These are phyloP conservation scores for Flagelloscypha sp. DNA, from an alignment of 768 basidiomycete species.

Conservation along the genomic window DNA sequence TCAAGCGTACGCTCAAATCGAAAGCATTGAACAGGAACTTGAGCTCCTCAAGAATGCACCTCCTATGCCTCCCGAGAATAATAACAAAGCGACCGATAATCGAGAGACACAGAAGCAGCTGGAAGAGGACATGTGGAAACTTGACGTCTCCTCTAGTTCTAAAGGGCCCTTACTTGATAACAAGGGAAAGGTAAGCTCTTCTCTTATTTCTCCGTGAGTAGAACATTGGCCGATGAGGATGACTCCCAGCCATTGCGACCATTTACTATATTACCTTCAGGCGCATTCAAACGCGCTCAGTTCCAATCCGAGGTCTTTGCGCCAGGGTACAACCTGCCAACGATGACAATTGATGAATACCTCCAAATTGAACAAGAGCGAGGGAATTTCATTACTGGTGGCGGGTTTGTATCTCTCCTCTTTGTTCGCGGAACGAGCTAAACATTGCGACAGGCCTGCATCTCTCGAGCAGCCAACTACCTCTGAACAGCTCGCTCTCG, in stretches of 20 bases:
- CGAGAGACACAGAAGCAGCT: constrained; percentile 29
- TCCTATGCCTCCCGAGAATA: constrained; percentile 26
- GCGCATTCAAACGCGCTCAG: constrained; percentile 56
- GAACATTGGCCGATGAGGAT: constrained; percentile 4
- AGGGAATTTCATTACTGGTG: constrained; percentile 82
- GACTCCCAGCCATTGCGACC: constrained; percentile 68
- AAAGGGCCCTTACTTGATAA: constrained; percentile 61
- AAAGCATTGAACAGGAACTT: constrained; percentile 63
- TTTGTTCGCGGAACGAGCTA: constrained; percentile 1
- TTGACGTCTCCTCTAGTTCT: constrained; percentile 47
- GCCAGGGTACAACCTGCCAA: constrained; percentile 76
- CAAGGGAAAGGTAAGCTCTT: constrained; percentile 56
- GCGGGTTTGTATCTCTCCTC: constrained; percentile 52
- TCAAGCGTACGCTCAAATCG: constrained; percentile 58
- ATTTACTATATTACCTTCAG: constrained; percentile 85
- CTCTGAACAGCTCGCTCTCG: constrained; percentile 68
- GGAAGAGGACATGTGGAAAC: constrained; percentile 59
- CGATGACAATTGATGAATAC: constrained; percentile 95
- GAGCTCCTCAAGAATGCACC: constrained; percentile 57
- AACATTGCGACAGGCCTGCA: constrained; percentile 39
- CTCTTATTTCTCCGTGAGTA: neutral
- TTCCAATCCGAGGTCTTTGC: constrained; percentile 79
- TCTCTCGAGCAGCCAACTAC: constrained; percentile 61
- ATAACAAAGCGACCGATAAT: constrained; percentile 29
- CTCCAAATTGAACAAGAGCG: constrained; percentile 74